These are phyloP conservation scores for Scenedesmus sp. DNA, from an alignment of 163 green algal genomes.

Conservation along the genomic window DNA sequence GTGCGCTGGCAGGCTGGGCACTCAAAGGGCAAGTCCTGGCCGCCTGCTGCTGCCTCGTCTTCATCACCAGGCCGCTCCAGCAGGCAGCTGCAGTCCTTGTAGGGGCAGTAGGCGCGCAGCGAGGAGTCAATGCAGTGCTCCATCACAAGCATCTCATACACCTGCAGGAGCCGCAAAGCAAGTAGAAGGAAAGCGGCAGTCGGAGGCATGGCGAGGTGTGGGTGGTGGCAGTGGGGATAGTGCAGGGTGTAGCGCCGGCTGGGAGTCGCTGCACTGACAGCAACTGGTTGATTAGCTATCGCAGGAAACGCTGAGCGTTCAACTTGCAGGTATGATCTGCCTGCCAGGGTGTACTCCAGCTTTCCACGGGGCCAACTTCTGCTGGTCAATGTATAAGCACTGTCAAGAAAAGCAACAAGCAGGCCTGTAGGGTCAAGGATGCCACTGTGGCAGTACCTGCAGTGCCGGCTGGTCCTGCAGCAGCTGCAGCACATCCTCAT, in stretches of 20 bases:
- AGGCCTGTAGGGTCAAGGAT: background rate
- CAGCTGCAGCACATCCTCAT: slow-evolving; percentile 28
- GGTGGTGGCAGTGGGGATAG: no score
- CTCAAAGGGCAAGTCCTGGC: slow-evolving; percentile 23
- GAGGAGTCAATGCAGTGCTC: slow-evolving; percentile 43
- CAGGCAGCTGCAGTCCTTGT: slow-evolving; percentile 58
- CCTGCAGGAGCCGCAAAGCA: background rate
- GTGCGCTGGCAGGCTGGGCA: slow-evolving; percentile 54
- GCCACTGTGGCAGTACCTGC: slow-evolving; percentile 9
- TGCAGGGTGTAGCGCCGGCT: no score
- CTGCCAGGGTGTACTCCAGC: no score
- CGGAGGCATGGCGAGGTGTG: no score
- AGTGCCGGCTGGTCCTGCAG: slow-evolving; percentile 11
- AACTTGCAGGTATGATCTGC: no score
- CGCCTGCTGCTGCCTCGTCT: background rate
- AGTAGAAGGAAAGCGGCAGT: no score
- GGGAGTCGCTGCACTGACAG: no score
- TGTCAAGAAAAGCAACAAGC: background rate
- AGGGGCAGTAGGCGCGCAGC: slow-evolving; percentile 56
- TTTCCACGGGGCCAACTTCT: no score
- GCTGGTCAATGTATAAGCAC: background rate
- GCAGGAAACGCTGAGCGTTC: no score
- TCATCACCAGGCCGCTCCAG: slow-evolving; percentile 35
- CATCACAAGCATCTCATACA: slow-evolving; percentile 29
- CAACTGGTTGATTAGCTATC: no score